These are phyloP conservation scores for Saprolegnia diclina DNA, from an alignment of 352 stramenopile genomes.

Conservation along the genomic window DNA sequence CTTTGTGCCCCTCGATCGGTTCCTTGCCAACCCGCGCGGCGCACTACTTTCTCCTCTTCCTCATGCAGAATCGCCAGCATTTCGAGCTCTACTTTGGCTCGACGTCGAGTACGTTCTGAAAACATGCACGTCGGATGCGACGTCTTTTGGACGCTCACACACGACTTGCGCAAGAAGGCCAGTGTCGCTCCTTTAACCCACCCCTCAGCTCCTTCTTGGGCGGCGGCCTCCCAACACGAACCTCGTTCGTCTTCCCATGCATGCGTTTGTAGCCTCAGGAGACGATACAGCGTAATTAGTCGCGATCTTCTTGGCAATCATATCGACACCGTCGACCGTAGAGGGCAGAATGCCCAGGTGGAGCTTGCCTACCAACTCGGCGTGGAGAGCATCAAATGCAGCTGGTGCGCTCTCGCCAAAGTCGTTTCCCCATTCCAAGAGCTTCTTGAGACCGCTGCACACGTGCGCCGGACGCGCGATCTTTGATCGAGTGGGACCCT, in stretches of 20 bases:
- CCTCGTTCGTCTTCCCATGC: no score
- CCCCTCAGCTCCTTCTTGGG: no score
- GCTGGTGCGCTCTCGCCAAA: slow-evolving; percentile 40
- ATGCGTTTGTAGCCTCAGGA: no score
- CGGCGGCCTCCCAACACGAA: no score
- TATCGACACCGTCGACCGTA: slow-evolving; percentile 33
- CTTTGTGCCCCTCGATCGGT: slow-evolving; percentile 71
- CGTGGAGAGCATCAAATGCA: slow-evolving; percentile 30
- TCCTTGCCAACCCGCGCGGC: slow-evolving; percentile 69
- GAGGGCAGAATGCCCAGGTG: slow-evolving; percentile 54
- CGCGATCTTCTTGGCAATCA: slow-evolving; percentile 40
- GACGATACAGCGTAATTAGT: no score
- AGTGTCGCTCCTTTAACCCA: no score
- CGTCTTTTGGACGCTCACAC: slow-evolving; percentile 66
- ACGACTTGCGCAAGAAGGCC: slow-evolving; percentile 62
- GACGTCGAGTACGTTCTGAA: slow-evolving; percentile 84
- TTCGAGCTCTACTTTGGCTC: slow-evolving; percentile 84
- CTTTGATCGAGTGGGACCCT: slow-evolving; percentile 31
- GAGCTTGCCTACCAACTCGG: slow-evolving; percentile 31
- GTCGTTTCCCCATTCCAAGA: slow-evolving; percentile 67
- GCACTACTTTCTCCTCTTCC: slow-evolving; percentile 81
- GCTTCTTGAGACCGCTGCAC: slow-evolving; percentile 37
- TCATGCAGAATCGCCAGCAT: slow-evolving; percentile 83
- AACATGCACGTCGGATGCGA: slow-evolving; percentile 43
- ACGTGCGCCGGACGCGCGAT: slow-evolving; percentile 41